These are phyloP conservation scores for Graphiopsis chlorocephala DNA, from an alignment of 2,329 filamentous ascomycete genomes.

Conservation along the genomic window DNA sequence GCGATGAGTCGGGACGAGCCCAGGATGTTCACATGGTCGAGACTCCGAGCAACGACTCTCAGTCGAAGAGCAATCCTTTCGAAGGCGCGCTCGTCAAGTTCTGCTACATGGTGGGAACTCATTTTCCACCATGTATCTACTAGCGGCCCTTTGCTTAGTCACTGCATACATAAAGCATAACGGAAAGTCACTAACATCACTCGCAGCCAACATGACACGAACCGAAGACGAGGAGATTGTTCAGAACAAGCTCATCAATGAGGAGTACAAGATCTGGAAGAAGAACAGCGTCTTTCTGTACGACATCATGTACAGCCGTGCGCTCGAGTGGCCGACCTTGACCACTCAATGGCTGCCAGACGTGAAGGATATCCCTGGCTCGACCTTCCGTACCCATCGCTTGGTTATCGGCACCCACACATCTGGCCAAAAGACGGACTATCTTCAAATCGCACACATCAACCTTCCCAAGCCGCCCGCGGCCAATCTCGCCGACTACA, in stretches of 20 bases:
- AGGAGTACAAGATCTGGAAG: constrained; percentile 99
- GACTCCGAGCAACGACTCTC: background rate
- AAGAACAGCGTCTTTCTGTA: constrained; percentile 99
- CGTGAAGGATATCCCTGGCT: constrained; percentile 78
- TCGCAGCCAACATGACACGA: background rate
- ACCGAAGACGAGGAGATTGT: constrained; percentile 35
- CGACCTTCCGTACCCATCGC: constrained; percentile 83
- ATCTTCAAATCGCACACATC: constrained; percentile 90
- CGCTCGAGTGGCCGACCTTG: constrained; percentile 93
- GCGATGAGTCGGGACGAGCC: background rate
- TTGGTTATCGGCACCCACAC: constrained; percentile 94
- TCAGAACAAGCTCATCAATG: constrained; percentile 88
- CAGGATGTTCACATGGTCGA: background rate
- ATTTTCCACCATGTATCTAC: background rate
- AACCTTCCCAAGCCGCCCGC: constrained; percentile 77
- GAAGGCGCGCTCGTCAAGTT: background rate
- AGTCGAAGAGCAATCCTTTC: background rate
- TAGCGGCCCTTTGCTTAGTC: background rate
- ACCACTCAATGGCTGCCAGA: constrained; percentile 99
- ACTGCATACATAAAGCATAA: background rate
- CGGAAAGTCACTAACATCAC: background rate
- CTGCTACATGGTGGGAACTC: background rate
- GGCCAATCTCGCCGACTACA: constrained; percentile 74
- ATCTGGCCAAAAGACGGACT: constrained; percentile 79
- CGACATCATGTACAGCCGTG: constrained; percentile 92